A percentile compares a stretch with the other conserved stretches of the same genome.
Evolutionary conservation across 2,329 filamentous ascomycete species (phyloP).

Genomic region (Pseudohalonectria lignicola): DNA sequence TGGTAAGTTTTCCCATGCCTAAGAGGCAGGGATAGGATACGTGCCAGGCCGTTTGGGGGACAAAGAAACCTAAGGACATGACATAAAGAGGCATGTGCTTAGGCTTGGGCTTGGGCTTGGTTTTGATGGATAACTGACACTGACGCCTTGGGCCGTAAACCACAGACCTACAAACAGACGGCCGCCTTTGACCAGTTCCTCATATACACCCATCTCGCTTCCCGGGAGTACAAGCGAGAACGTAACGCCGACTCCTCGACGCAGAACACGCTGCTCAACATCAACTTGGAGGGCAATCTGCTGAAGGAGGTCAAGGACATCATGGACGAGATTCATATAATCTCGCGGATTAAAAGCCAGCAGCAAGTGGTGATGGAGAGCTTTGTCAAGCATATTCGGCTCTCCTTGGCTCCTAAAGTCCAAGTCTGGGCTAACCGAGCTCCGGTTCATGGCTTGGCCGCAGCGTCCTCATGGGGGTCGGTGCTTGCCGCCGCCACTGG

Average conservation of each 20-base stretch:
- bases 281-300: conserved; percentile 28
- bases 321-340: conserved; percentile 34
- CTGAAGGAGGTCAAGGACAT: conserved; percentile 34
- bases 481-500: conserved; percentile 5
- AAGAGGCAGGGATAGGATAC: too few species aligned
- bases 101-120: background rate
- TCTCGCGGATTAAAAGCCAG: conserved; percentile 24
- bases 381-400: conserved; percentile 13
- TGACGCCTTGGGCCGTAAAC: too few species aligned
- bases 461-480: conserved; percentile 8
- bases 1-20: background rate
- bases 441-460: too few species aligned
- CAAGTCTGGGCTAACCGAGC: too few species aligned
- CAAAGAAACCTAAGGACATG: conserved; percentile 21
- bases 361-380: conserved; percentile 20
- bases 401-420: conserved; percentile 5
- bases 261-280: conserved; percentile 22
- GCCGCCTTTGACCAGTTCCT: conserved; percentile 24
- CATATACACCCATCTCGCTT: conserved; percentile 16
- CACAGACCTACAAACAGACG: conserved; percentile 23
- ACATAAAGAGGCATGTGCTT: too few species aligned
- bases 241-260: conserved; percentile 7
- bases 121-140: too few species aligned
- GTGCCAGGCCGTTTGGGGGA: too few species aligned
- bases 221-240: conserved; percentile 13